phyloP scores from a whole-genome alignment of 2,329 filamentous ascomycete genomes.

The Aureobasidium lini region DNA sequence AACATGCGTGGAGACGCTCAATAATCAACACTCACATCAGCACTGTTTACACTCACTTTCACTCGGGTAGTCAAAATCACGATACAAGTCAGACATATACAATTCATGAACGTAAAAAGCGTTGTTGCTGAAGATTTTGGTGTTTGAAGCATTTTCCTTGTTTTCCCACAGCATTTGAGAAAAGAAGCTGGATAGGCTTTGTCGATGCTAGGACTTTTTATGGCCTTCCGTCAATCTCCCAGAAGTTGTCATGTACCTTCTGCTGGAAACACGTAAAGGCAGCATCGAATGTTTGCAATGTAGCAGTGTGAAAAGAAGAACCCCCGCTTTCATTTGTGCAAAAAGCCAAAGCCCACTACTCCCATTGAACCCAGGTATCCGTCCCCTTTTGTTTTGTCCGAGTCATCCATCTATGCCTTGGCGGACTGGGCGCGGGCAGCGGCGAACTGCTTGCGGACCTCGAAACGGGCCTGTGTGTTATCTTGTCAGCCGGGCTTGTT shows the following conservation, averaged over 20 bases:
- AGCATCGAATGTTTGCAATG: conserved; percentile 2
- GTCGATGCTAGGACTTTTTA: conserved; percentile 13
- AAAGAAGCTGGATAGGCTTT: conserved; percentile 11
- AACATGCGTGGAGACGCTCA: background rate
- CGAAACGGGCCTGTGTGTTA: conserved; percentile 64
- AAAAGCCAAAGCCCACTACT: conserved; percentile 14
- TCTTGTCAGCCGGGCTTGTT: conserved; percentile 3
- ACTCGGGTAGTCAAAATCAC: background rate
- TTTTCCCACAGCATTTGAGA: conserved; percentile 10
- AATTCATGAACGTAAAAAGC: conserved; percentile 13
- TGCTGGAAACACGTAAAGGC: conserved; percentile 6
- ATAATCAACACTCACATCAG: background rate
- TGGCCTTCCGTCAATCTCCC: conserved; percentile 8
- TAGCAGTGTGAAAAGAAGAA: conserved; percentile 11
- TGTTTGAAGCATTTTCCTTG: conserved; percentile 13
- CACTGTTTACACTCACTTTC: conserved; percentile 6
- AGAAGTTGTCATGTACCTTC: conserved; percentile 5
- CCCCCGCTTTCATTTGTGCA: conserved; percentile 13
- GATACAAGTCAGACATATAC: conserved; percentile 3
- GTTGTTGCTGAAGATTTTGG: conserved; percentile 12
- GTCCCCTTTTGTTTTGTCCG: conserved; percentile 5
- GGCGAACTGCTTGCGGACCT: conserved; percentile 92
- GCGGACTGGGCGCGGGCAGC: conserved; percentile 74
- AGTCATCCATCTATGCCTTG: conserved; percentile 42
- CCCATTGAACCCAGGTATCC: conserved; percentile 10